A percentile compares a stretch with the other conserved stretches of the same genome.
These are phyloP conservation scores for Ophiostoma novo-ulmi DNA, from an alignment of 2,329 filamentous ascomycete genomes.

Conservation along the genomic window DNA sequence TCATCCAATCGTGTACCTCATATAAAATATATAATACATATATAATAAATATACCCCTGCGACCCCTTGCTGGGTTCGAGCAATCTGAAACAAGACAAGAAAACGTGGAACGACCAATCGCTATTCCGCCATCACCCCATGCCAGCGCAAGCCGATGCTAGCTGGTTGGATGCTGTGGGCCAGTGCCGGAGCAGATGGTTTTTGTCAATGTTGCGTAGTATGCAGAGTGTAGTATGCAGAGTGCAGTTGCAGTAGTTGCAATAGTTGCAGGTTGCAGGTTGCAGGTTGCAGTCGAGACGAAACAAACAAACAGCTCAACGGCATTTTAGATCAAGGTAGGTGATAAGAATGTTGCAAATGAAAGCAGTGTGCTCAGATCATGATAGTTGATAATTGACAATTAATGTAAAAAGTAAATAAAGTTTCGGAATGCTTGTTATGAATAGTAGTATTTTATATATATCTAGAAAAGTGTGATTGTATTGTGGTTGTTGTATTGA, in stretches of 20 bases:
- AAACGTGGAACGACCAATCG: not conserved
- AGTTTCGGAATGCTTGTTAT: too few relatives aligned
- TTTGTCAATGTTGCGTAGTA: not conserved
- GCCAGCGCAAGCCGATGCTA: not conserved
- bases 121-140: not conserved
- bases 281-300: not conserved
- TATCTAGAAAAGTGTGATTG: too few relatives aligned
- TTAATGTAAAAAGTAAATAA: too few relatives aligned
- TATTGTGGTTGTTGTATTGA: too few relatives aligned
- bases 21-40: not conserved
- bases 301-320: slow-evolving; percentile 13
- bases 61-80: not conserved
- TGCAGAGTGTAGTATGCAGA: too few relatives aligned
- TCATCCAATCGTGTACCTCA: not conserved
- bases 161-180: not conserved
- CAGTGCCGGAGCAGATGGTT: not conserved
- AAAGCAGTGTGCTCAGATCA: too few relatives aligned
- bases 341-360: too few relatives aligned
- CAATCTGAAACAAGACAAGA: slow-evolving; percentile 8
- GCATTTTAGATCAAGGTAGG: not conserved
- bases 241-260: not conserved
- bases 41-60: not conserved
- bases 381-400: too few relatives aligned
- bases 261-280: not conserved
- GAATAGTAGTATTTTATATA: too few relatives aligned